Percentiles rank a stretch among this genome's conserved stretches.
These are phyloP conservation scores for Crithidia fasciculata DNA, from an alignment of 208 protist species.

Conservation along the genomic window DNA sequence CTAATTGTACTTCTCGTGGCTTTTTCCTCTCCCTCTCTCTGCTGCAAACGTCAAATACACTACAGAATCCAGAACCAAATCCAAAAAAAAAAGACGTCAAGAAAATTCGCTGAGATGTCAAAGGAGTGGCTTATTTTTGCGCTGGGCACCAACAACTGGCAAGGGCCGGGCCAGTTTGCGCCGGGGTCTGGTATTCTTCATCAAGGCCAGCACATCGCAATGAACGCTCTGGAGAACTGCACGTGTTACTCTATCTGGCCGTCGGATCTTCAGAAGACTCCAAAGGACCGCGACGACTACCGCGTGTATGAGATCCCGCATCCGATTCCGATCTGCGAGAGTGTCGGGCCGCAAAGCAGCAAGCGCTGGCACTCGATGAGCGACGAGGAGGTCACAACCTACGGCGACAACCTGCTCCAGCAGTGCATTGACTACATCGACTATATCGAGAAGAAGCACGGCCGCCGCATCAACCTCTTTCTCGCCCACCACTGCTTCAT, in stretches of 20 bases:
- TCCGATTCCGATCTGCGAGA: conserved; percentile 82
- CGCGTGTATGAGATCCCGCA: conserved; percentile 77
- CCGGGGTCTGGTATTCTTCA: conserved; percentile 83
- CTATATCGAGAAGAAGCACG: conserved; percentile 73
- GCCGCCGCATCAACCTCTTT: conserved; percentile 61
- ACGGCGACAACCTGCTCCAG: conserved; percentile 54
- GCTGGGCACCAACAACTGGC: conserved; percentile 84
- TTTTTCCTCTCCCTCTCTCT: conserved; percentile 1
- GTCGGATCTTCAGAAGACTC: conserved; percentile 68
- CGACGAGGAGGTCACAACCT: conserved; percentile 59
- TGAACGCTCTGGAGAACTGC: conserved; percentile 55
- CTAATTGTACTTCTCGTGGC: conserved; percentile 5
- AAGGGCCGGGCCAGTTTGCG: conserved; percentile 69
- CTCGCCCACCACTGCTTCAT: conserved; percentile 82
- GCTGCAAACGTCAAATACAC: background rate
- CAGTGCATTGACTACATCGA: conserved; percentile 67
- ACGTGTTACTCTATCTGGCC: conserved; percentile 82
- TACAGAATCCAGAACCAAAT: background rate
- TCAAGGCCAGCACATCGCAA: conserved; percentile 68
- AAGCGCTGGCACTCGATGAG: conserved; percentile 81
- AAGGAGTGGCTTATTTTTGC: conserved; percentile 75
- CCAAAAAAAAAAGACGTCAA: conserved; percentile 18
- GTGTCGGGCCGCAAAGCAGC: conserved; percentile 73
- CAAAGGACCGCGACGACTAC: conserved; percentile 64
- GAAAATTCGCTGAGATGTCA: conserved; percentile 37